Conservation (phyloP, 2,329 filamentous ascomycete species). For the Alternaria brassicicola region DNA sequence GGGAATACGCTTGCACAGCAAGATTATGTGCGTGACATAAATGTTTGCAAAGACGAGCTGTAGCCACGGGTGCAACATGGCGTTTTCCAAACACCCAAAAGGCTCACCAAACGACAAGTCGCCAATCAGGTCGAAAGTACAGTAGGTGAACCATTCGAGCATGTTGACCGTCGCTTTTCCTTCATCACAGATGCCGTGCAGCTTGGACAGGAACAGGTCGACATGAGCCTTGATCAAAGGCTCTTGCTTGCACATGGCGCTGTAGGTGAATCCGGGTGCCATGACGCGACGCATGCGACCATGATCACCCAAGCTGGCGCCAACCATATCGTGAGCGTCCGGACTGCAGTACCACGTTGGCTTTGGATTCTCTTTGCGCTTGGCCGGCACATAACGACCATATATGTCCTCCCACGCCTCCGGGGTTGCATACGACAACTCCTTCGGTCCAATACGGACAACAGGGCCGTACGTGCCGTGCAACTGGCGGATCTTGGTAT, state of each 20-base stretch:
- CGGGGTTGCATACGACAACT: neutral
- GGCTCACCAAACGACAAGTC: neutral
- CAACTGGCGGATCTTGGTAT: neutral
- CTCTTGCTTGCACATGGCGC: neutral
- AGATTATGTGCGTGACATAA: neutral
- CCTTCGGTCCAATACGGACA: neutral
- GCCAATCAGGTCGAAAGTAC: conserved; percentile 3
- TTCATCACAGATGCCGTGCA: neutral
- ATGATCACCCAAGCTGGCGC: neutral
- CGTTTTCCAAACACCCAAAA: neutral
- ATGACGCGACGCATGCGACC: conserved; percentile 1
- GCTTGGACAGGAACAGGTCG: neutral
- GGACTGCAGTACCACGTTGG: neutral
- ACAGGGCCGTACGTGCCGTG: neutral
- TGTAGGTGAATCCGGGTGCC: neutral
- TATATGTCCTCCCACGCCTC: conserved; percentile 3
- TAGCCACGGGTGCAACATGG: neutral
- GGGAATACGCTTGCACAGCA: neutral
- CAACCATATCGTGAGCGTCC: neutral
- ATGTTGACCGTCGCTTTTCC: neutral
- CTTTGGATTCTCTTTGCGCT: neutral
- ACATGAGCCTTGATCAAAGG: neutral
- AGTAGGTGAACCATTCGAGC: neutral
- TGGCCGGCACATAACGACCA: neutral
- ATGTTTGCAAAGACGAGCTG: neutral